Evolutionary conservation across 306 rosid species (phyloP).

Genomic region (Benincasa hispida): DNA sequence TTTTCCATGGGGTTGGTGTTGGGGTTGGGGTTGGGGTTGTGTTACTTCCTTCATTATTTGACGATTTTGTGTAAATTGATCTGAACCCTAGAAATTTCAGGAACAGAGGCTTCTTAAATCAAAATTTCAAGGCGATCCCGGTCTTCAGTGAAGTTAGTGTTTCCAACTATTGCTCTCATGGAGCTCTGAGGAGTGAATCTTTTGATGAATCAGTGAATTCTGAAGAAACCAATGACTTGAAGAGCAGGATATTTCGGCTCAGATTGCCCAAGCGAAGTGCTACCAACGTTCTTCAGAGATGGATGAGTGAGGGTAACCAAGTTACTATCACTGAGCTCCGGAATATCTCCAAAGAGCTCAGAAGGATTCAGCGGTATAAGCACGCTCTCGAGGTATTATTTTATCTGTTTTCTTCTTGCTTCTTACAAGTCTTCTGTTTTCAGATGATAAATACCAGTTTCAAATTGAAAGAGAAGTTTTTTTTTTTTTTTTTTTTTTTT

Average conservation of each 20-base stretch:
- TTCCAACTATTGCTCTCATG: slow-evolving; percentile 34
- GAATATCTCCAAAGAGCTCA: slow-evolving; percentile 65
- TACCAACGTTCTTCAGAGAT: slow-evolving; percentile 55
- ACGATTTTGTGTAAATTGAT: neutral
- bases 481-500: neutral
- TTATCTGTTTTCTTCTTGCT: neutral
- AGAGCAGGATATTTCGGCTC: slow-evolving; percentile 52
- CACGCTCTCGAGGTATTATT: slow-evolving; percentile 82
- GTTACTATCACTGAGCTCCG: slow-evolving; percentile 51
- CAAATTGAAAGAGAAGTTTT: neutral
- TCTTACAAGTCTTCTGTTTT: neutral
- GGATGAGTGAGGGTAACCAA: slow-evolving; percentile 66
- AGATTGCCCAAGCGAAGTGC: slow-evolving; percentile 86
- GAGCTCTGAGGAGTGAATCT: slow-evolving; percentile 29
- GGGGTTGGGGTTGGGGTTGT: neutral
- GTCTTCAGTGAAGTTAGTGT: slow-evolving; percentile 6
- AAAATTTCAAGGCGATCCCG: slow-evolving; percentile 6
- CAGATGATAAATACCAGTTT: neutral
- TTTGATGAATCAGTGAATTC: slow-evolving; percentile 22
- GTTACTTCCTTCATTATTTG: neutral
- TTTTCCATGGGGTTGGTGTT: neutral
- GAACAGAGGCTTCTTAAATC: slow-evolving; percentile 9
- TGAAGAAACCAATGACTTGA: slow-evolving; percentile 43
- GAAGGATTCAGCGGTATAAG: slow-evolving; percentile 67
- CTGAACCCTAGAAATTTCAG: slow-evolving; percentile 21